Evolutionary conservation across 441 rosid species (phyloP).

Genomic region (Erodium texanum): DNA sequence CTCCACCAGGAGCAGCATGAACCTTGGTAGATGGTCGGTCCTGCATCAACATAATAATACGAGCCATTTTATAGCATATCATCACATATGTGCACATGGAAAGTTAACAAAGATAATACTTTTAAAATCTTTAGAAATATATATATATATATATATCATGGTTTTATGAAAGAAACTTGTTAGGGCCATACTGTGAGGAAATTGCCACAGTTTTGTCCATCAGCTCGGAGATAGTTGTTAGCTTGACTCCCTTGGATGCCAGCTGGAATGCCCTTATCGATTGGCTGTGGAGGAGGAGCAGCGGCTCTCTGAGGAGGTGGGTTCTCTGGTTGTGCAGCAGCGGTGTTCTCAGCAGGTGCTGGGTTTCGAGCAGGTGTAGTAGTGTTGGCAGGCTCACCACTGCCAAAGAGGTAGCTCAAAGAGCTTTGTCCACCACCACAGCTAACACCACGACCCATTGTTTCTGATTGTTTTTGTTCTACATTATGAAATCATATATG

Average conservation of each 20-base stretch:
- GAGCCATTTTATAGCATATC: not conserved
- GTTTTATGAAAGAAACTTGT: not conserved
- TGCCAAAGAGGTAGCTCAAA: slow-evolving; percentile 51
- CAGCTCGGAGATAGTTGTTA: slow-evolving; percentile 40
- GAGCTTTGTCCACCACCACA: slow-evolving; percentile 65
- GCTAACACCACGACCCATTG: slow-evolving; percentile 63
- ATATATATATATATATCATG: not conserved
- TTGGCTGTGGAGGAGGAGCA: slow-evolving; percentile 13
- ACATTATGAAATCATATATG: slow-evolving; percentile 2
- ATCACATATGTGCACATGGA: not conserved
- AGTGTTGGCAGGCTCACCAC: slow-evolving; percentile 32
- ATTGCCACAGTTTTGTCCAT: slow-evolving; percentile 46
- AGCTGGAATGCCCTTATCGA: slow-evolving; percentile 36
- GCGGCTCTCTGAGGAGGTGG: not conserved
- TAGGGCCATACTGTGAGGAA: slow-evolving; percentile 37
- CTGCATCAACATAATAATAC: slow-evolving; percentile 22
- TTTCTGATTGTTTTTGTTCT: slow-evolving; percentile 11
- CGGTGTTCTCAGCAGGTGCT: slow-evolving; percentile 21
- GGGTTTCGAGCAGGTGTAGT: slow-evolving; percentile 25
- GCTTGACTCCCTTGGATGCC: slow-evolving; percentile 34
- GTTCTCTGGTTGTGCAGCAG: slow-evolving; percentile 10
- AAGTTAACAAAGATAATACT: no score
- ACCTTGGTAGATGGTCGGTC: slow-evolving; percentile 52
- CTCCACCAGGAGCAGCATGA: slow-evolving; percentile 54
- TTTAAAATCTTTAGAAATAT: not conserved